Evolutionary conservation across 352 stramenopile species (phyloP), one percentile per base, ranked within the genome.

Genomic region (Phytopythium oedochilum): DNA sequence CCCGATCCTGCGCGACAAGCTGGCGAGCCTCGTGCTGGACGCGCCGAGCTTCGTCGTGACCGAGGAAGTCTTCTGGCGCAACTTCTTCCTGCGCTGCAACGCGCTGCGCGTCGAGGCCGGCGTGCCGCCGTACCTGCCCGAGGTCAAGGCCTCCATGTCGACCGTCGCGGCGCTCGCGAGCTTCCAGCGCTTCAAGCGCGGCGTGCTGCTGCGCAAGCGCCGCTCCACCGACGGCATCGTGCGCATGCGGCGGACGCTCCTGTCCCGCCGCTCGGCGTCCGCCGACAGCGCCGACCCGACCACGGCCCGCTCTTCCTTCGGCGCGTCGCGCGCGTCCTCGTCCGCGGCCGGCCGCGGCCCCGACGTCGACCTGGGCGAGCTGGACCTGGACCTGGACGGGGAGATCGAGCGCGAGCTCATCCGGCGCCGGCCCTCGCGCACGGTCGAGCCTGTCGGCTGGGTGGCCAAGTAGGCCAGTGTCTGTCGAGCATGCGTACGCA

Each of bases 1-100:
- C 34, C 76, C 76, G 9, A 83, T 77, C 40, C 55, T 88, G 52
- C 79, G 79, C 36, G 76, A 89, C 31, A 89, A 86, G 63, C 63
- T 77, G 32, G 49, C 64, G 40, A 64, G 51, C 15, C 62, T 89
- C 11, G 61, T 89, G 5, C 63, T 76, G 31, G 53, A 59, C 18
- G 47, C 68, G 23, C 61, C 63, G 29, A 53, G 59, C 35, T 60
- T 71, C n/a, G 55, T 79, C 6, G 52, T 89, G 10, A 62, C 69
- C 0, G 78, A 89, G 45, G 64, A 81, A 35, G 36, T 63, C 5
- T 87, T 89, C 61, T 89, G 76, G 76, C 76, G 77, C 57, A 85
- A 89, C 43, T 88, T 81, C 57, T 86, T 89, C 53, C 57, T 89
- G 51, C 76, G 73, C 39, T 88, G 76, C 62, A 89, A 89, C 40